Evolutionary conservation across 73 alveolate species (phyloP).

Genomic region (Tetrahymena elliotti): DNA sequence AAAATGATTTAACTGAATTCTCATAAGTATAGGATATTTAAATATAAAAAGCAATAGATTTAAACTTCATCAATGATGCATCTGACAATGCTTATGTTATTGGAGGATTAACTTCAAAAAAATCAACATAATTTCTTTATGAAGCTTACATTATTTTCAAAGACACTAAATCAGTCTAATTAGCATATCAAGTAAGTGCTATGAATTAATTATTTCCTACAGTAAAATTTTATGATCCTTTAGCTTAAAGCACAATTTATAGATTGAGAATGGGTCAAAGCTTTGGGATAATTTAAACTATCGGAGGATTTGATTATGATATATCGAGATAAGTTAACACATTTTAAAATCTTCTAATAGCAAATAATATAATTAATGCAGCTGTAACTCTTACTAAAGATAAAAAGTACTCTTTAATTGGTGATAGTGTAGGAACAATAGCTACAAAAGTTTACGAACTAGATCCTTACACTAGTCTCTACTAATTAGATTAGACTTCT

Average conservation of each 20-base stretch:
- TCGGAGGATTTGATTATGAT: not conserved
- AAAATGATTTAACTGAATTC: not conserved
- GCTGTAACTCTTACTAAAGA: not conserved
- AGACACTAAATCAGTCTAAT: not conserved
- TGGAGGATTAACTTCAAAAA: not conserved
- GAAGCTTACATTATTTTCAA: not conserved
- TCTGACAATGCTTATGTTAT: not conserved
- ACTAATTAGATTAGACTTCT: not conserved
- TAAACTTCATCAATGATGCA: not conserved
- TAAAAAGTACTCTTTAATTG: not conserved
- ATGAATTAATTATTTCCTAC: not conserved
- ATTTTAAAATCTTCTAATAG: not conserved
- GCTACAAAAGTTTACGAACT: not conserved
- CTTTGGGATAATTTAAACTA: not conserved
- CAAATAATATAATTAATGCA: not conserved
- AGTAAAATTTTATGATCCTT: not conserved
- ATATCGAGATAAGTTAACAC: not conserved
- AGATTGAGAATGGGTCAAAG: not conserved
- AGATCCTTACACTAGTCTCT: not conserved
- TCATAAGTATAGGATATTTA: not conserved
- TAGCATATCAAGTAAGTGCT: not conserved
- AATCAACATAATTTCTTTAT: not conserved
- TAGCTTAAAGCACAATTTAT: not conserved
- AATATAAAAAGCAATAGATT: not conserved
- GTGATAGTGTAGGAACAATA: not conserved